phyloP scores from a whole-genome alignment of 208 protist species.

The Acanthamoeba culbertsoni region DNA sequence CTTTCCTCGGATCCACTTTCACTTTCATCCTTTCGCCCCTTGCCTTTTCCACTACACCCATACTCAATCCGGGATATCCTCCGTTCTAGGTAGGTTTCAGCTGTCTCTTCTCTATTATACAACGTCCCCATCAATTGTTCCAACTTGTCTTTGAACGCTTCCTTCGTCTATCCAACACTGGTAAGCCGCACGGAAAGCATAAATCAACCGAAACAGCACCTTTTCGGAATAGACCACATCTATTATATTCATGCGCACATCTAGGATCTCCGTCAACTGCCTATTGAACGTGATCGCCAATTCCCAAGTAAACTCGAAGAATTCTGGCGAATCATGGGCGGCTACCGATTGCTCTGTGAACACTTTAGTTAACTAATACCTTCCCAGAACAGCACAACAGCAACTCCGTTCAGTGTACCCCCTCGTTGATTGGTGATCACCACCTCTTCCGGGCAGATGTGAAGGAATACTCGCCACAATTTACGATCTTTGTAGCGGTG shows the following conservation, averaged over 20 bases:
- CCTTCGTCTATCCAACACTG: neutral
- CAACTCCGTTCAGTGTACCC: too few species aligned
- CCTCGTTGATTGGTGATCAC: neutral
- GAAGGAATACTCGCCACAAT: slow-evolving; percentile 1
- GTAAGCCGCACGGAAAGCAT: neutral
- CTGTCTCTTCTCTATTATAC: neutral
- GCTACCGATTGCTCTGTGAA: neutral
- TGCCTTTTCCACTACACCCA: too few species aligned
- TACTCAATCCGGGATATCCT: neutral
- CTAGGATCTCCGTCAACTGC: neutral
- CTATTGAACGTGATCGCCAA: neutral
- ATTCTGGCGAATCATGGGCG: neutral
- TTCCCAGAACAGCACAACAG: too few species aligned
- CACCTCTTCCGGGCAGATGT: neutral
- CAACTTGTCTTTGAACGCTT: slow-evolving; percentile 15
- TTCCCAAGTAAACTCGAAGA: slow-evolving; percentile 27
- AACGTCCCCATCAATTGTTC: neutral
- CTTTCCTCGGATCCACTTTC: too few species aligned
- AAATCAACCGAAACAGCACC: neutral
- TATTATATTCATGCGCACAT: neutral
- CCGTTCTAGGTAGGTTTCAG: neutral
- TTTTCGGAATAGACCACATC: slow-evolving; percentile 12
- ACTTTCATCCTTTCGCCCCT: too few species aligned
- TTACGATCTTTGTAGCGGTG: slow-evolving; percentile 20
- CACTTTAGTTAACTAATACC: too few species aligned